phyloP scores from a whole-genome alignment of 495 filamentous ascomycete genomes.

The Talaromyces adpressus region DNA sequence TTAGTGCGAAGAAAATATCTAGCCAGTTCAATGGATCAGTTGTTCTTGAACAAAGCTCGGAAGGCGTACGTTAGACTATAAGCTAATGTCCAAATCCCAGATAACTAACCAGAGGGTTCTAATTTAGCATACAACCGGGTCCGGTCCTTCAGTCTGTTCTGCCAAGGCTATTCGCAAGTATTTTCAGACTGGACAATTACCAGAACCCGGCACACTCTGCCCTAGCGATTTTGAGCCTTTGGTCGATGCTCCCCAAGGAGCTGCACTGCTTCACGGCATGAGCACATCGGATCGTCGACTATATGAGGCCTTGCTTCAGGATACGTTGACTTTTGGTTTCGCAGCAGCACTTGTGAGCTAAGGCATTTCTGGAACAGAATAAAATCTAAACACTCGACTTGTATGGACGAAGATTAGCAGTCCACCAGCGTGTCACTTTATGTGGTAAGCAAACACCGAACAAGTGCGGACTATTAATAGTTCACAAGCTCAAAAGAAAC shows the following conservation, averaged over 20 bases:
- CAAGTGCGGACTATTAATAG: no score
- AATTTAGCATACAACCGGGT: slow-evolving; percentile 38
- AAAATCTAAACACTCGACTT: neutral
- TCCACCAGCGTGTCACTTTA: no score
- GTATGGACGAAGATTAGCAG: no score
- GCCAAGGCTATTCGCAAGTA: slow-evolving; percentile 35
- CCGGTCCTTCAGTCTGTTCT: slow-evolving; percentile 41
- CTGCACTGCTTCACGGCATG: neutral
- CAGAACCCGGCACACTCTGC: slow-evolving; percentile 34
- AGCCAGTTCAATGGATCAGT: slow-evolving; percentile 43
- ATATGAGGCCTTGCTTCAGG: slow-evolving; percentile 12
- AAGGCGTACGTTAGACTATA: slow-evolving; percentile 39
- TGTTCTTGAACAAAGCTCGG: slow-evolving; percentile 44
- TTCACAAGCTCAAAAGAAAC: no score
- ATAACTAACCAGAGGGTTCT: neutral
- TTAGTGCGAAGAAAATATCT: slow-evolving; percentile 44
- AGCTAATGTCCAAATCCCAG: neutral
- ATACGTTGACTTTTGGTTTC: neutral
- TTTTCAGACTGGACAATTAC: slow-evolving; percentile 41
- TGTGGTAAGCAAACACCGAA: no score
- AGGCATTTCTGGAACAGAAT: neutral
- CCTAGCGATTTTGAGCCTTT: slow-evolving; percentile 27
- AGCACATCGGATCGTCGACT: neutral
- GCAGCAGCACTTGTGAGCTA: neutral
- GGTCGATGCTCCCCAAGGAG: slow-evolving; percentile 11